Percentiles rank a stretch among this genome's conserved stretches.
Conservation (phyloP, 2,329 filamentous ascomycete species). For the Aschersonia sp. region DNA sequence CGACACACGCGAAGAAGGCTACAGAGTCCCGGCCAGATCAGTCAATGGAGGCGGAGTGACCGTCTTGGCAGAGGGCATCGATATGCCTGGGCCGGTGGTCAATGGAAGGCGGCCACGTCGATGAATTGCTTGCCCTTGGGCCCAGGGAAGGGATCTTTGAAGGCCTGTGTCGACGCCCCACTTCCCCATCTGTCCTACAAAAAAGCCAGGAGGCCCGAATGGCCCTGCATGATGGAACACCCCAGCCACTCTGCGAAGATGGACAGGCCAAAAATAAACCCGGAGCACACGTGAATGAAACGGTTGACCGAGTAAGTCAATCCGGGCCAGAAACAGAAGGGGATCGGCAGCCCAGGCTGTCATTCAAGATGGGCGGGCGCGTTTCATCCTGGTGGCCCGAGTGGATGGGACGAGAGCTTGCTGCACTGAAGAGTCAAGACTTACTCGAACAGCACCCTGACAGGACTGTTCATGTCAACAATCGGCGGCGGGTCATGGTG, state of each 20-base stretch:
- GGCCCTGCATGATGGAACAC: neutral
- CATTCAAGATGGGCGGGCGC: neutral
- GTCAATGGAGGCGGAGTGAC: neutral
- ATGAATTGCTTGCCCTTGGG: no score
- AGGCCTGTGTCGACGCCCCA: neutral
- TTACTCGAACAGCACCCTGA: neutral
- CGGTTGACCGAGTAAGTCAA: neutral
- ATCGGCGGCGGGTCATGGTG: no score
- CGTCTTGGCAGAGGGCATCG: neutral
- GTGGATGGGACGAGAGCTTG: neutral
- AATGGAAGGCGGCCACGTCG: no score
- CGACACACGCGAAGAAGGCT: no score
- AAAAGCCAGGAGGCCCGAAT: neutral
- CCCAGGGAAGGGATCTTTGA: neutral
- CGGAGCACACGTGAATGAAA: neutral
- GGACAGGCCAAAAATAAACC: neutral
- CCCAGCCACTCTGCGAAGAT: neutral
- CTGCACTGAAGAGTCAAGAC: neutral
- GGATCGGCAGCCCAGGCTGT: neutral
- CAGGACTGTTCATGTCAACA: neutral
- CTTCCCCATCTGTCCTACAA: neutral
- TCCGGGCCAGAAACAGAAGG: no score
- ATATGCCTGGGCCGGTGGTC: no score
- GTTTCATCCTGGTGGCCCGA: neutral
- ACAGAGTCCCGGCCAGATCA: neutral